A percentile compares a stretch with the other conserved stretches of the same genome.
These are phyloP conservation scores for Cucurbita pepo DNA, from an alignment of 306 rosid species.

Conservation along the genomic window DNA sequence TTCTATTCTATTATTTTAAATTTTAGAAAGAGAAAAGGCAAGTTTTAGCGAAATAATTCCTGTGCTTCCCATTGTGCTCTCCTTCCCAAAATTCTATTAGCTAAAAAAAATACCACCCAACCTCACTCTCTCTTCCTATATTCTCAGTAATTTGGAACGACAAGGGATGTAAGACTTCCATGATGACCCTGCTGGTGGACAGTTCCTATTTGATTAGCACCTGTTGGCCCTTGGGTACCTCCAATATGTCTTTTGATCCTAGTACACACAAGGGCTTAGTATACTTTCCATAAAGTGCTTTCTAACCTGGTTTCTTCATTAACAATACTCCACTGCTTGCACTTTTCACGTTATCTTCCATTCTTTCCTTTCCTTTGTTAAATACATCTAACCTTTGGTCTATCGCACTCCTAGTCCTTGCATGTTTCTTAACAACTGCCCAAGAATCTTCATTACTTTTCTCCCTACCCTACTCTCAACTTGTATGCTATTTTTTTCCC, in stretches of 20 bases:
- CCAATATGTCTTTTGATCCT: not conserved
- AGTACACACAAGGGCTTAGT: not conserved
- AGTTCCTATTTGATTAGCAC: not conserved
- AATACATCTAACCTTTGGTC: not conserved
- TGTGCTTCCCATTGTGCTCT: not conserved
- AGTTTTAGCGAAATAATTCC: not conserved
- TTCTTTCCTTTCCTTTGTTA: not conserved
- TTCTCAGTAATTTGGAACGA: not conserved
- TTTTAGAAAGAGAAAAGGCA: not conserved
- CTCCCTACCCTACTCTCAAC: not conserved
- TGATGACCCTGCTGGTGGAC: not conserved
- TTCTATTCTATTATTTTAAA: not conserved
- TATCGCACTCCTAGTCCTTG: not conserved
- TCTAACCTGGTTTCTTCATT: not conserved
- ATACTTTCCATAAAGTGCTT: not conserved
- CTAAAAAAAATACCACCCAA: not conserved
- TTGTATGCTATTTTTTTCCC: not conserved
- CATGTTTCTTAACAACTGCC: not conserved
- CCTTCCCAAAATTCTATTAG: not conserved
- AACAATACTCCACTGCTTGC: not conserved
- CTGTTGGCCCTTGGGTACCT: not conserved
- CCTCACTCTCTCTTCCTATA: not conserved
- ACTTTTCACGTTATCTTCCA: not conserved
- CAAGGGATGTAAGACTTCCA: not conserved
- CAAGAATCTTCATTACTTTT: not conserved